Evolutionary conservation across 2,329 filamentous ascomycete genomes (phyloP).

Genomic region (Achaetomium macrosporum): DNA sequence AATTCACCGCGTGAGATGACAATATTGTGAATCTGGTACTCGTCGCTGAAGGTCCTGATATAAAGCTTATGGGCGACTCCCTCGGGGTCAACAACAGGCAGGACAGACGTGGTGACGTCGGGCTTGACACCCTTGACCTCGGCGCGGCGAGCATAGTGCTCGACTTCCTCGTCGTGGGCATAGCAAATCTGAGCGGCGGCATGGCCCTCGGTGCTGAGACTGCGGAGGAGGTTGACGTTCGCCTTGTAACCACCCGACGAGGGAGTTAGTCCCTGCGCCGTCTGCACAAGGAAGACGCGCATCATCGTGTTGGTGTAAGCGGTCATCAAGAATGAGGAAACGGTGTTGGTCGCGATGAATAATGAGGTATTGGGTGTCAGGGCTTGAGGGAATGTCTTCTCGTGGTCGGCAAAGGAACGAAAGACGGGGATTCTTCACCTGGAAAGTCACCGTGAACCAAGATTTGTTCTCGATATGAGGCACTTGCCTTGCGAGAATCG

Average conservation of each 20-base stretch:
- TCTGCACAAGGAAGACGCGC: slow-evolving; percentile 25
- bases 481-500: slow-evolving; percentile 6
- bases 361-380: background rate
- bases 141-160: slow-evolving; percentile 10
- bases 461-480: background rate
- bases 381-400: slow-evolving; percentile 1
- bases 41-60: slow-evolving; percentile 21
- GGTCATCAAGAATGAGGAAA: background rate
- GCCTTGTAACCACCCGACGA: slow-evolving; percentile 26
- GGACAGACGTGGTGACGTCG: background rate
- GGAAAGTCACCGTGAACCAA: background rate
- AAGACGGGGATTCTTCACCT: slow-evolving; percentile 15
- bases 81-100: slow-evolving; percentile 7
- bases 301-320: slow-evolving; percentile 9
- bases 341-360: background rate
- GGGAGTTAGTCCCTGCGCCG: slow-evolving; percentile 23
- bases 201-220: slow-evolving; percentile 15
- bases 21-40: slow-evolving; percentile 20
- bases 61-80: slow-evolving; percentile 3
- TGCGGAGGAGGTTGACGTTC: slow-evolving; percentile 22
- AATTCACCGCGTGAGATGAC: slow-evolving; percentile 17
- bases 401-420: slow-evolving; percentile 6
- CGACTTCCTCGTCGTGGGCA: slow-evolving; percentile 16
- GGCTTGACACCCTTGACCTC: slow-evolving; percentile 17
- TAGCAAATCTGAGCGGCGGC: slow-evolving; percentile 22